A percentile compares a stretch with the other conserved stretches of the same genome.
These are phyloP conservation scores for Gamsiella multidivaricata DNA, from an alignment of 192 early-diverging fungal species.

Conservation along the genomic window DNA sequence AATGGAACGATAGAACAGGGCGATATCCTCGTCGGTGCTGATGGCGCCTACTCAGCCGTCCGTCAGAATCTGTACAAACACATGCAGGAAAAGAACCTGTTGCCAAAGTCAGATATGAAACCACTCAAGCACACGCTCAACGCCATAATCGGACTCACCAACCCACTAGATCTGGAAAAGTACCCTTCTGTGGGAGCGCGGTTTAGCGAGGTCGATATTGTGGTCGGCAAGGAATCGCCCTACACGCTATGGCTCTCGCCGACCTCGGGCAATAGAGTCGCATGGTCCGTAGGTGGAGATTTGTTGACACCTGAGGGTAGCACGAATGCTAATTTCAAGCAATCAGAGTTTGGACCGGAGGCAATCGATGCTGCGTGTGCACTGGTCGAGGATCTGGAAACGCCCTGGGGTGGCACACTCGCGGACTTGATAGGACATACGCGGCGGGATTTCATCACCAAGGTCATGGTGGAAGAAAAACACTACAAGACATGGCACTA, in stretches of 20 bases:
- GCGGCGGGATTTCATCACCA: conserved; percentile 22
- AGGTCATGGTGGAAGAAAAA: conserved; percentile 49
- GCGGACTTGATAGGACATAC: conserved; percentile 25
- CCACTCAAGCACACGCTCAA: conserved; percentile 23
- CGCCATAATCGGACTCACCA: conserved; percentile 20
- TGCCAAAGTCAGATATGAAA: conserved; percentile 36
- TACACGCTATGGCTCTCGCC: conserved; percentile 35
- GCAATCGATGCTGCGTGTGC: conserved; percentile 38
- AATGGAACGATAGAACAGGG: conserved; percentile 38
- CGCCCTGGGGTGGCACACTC: conserved; percentile 30
- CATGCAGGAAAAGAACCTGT: conserved; percentile 18
- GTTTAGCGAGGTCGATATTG: conserved; percentile 17
- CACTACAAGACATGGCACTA: conserved; percentile 48
- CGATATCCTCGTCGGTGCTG: conserved; percentile 33
- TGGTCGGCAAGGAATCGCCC: conserved; percentile 19
- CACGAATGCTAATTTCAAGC: conserved; percentile 26
- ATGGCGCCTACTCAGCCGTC: conserved; percentile 26
- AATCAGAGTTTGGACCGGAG: conserved; percentile 48
- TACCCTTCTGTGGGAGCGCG: conserved; percentile 6
- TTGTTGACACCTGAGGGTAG: conserved; percentile 28
- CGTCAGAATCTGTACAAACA: conserved; percentile 24
- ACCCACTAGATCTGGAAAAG: conserved; percentile 8
- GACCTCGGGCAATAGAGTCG: conserved; percentile 10
- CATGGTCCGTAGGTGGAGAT: conserved; percentile 37
- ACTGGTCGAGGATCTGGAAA: conserved; percentile 28